These are phyloP conservation scores for Paramecium bursaria DNA, from an alignment of 73 alveolate genomes.

Conservation along the genomic window DNA sequence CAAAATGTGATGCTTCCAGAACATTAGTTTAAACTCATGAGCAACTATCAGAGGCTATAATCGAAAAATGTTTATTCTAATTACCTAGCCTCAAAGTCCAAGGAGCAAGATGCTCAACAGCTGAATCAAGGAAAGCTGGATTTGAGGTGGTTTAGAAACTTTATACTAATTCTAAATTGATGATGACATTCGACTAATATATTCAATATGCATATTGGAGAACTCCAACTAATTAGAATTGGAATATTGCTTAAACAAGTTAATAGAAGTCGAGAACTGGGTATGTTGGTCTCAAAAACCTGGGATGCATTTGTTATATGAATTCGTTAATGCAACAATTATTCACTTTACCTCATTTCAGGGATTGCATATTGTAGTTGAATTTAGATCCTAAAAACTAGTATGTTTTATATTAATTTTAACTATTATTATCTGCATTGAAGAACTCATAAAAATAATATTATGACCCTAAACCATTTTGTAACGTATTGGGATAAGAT, in stretches of 20 bases:
- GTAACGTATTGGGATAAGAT: slow-evolving; percentile 82
- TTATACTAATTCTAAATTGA: slow-evolving; percentile 10
- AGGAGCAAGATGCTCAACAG: not conserved
- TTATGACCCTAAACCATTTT: slow-evolving; percentile 90
- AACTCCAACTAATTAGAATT: slow-evolving; percentile 74
- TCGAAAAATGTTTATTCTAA: not conserved
- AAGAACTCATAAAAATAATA: slow-evolving; percentile 90
- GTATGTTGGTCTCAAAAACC: slow-evolving; percentile 92
- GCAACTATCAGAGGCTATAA: slow-evolving; percentile 10
- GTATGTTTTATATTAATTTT: slow-evolving; percentile 86
- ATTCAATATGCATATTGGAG: slow-evolving; percentile 79
- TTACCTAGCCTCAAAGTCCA: not conserved
- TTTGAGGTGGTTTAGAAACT: slow-evolving; percentile 30
- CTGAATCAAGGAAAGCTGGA: slow-evolving; percentile 43
- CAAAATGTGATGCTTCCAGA: slow-evolving; percentile 40
- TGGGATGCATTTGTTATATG: slow-evolving; percentile 97
- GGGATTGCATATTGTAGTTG: slow-evolving; percentile 79
- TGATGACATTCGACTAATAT: slow-evolving; percentile 27
- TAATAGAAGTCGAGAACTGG: slow-evolving; percentile 80
- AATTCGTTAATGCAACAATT: slow-evolving; percentile 92
- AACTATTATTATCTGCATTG: slow-evolving; percentile 88
- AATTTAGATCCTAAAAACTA: slow-evolving; percentile 71
- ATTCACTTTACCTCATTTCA: slow-evolving; percentile 87
- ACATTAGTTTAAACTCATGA: not conserved
- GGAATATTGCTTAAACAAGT: slow-evolving; percentile 74